Evolutionary conservation across 495 filamentous ascomycete genomes (phyloP).

Genomic region (Apiosordaria backusii): DNA sequence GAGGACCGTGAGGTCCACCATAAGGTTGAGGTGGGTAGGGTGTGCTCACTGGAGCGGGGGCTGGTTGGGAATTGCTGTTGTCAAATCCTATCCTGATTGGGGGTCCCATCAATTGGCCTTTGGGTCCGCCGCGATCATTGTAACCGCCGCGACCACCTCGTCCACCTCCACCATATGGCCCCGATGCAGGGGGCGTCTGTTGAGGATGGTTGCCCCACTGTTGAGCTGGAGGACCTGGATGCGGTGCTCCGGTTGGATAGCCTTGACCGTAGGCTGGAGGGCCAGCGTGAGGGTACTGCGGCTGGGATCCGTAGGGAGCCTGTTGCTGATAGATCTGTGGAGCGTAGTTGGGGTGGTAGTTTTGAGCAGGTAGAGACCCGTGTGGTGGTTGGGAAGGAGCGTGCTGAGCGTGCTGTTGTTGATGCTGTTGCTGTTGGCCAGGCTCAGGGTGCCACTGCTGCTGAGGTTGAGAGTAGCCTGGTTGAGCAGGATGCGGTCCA

Average conservation of each 20-base stretch:
- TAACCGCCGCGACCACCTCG: slow-evolving; percentile 53
- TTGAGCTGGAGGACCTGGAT: slow-evolving; percentile 37
- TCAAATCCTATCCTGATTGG: slow-evolving; percentile 59
- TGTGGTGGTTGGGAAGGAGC: slow-evolving; percentile 19
- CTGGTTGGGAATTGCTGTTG: slow-evolving; percentile 33
- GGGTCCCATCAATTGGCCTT: slow-evolving; percentile 54
- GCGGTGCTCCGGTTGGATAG: slow-evolving; percentile 32
- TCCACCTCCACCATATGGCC: slow-evolving; percentile 46
- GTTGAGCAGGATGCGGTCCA: slow-evolving; percentile 25
- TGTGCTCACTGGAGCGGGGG: slow-evolving; percentile 45
- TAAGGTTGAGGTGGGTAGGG: slow-evolving; percentile 36
- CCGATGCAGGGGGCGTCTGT: slow-evolving; percentile 37
- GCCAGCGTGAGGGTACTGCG: slow-evolving; percentile 21
- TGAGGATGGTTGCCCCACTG: slow-evolving; percentile 35
- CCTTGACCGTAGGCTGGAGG: slow-evolving; percentile 35
- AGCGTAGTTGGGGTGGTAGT: slow-evolving; percentile 52
- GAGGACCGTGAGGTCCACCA: slow-evolving; percentile 29
- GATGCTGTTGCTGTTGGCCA: slow-evolving; percentile 20
- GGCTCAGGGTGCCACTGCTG: slow-evolving; percentile 31
- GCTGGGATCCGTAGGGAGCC: slow-evolving; percentile 26
- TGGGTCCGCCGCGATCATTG: slow-evolving; percentile 44
- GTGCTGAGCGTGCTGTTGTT: background rate
- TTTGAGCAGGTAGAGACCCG: slow-evolving; percentile 41
- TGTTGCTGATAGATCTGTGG: slow-evolving; percentile 44
- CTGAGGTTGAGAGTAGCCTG: slow-evolving; percentile 24